Evolutionary conservation across 352 stramenopile genomes (phyloP).

Genomic region (Globisporangium nagaii): DNA sequence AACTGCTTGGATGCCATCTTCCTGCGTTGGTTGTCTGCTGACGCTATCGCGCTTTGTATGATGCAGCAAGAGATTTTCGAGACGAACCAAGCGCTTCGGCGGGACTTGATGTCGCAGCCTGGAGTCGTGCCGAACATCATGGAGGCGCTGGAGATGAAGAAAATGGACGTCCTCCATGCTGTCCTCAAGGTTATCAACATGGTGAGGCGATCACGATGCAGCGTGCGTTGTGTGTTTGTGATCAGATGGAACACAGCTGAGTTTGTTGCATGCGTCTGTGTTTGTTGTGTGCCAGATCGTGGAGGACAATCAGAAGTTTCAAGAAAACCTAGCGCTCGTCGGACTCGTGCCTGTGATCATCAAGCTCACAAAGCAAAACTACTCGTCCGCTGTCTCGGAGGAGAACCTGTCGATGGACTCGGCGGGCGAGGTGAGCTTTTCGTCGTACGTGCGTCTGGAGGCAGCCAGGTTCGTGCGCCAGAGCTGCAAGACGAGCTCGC

Average conservation of each 20-base stretch:
- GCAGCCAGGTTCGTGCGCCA: conserved; percentile 86
- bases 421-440: conserved; percentile 22
- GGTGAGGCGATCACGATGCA: too few species aligned
- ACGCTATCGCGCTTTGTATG: not conserved
- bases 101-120: conserved; percentile 87
- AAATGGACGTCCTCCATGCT: conserved; percentile 78
- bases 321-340: conserved; percentile 89
- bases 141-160: conserved; percentile 91
- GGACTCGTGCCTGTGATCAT: conserved; percentile 90
- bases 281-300: conserved; percentile 54
- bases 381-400: conserved; percentile 3
- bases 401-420: conserved; percentile 15
- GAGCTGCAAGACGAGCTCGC: conserved; percentile 80
- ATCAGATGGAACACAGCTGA: too few species aligned
- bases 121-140: conserved; percentile 91
- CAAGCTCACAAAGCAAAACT: conserved; percentile 70
- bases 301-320: conserved; percentile 86
- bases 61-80: conserved; percentile 74
- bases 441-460: conserved; percentile 70
- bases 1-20: not conserved
- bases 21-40: not conserved
- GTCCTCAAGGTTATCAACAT: conserved; percentile 87
- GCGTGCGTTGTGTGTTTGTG: too few species aligned
- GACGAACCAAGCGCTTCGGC: conserved; percentile 57
- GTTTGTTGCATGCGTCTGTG: too few species aligned